phyloP scores from a whole-genome alignment of 2,329 filamentous ascomycete species.

The Penicillium polonicum region DNA sequence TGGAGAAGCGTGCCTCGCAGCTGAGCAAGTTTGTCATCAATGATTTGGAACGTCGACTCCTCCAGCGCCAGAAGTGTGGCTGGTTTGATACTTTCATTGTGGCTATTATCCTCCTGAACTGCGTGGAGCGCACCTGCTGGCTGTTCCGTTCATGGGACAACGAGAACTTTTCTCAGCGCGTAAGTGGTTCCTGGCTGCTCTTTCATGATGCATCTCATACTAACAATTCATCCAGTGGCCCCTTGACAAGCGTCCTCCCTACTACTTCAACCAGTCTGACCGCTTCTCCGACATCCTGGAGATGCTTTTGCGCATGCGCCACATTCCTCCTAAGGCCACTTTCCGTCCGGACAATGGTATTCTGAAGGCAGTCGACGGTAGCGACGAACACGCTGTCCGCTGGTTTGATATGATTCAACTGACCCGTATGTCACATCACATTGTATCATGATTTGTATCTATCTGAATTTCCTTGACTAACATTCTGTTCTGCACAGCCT shows the following conservation, averaged over 20 bases:
- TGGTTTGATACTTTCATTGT: constrained; percentile 61
- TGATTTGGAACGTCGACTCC: constrained; percentile 59
- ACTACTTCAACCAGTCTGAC: constrained; percentile 57
- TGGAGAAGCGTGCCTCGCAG: constrained; percentile 54
- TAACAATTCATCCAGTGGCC: constrained; percentile 47
- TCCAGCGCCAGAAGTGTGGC: constrained; percentile 57
- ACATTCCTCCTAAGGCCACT: constrained; percentile 43
- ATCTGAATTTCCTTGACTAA: constrained; percentile 1
- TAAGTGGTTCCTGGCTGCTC: constrained; percentile 21
- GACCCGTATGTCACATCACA: constrained; percentile 34
- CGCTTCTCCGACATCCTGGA: constrained; percentile 58
- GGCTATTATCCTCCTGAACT: constrained; percentile 58
- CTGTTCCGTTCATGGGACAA: constrained; percentile 56
- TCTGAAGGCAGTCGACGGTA: constrained; percentile 40
- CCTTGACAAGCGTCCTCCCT: constrained; percentile 52
- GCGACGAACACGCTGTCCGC: constrained; percentile 37
- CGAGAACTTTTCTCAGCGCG: constrained; percentile 36
- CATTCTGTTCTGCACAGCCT: constrained; percentile 25
- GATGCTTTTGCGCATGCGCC: constrained; percentile 59
- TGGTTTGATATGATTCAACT: constrained; percentile 47
- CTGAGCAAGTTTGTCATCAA: constrained; percentile 58
- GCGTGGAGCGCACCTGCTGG: constrained; percentile 60
- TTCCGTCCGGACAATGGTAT: constrained; percentile 40
- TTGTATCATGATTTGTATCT: not conserved
- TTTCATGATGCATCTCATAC: not conserved